A percentile compares a stretch with the other conserved stretches of the same genome.
Conservation (phyloP, 78 protist genomes). For the Paulinella micropora region DNA sequence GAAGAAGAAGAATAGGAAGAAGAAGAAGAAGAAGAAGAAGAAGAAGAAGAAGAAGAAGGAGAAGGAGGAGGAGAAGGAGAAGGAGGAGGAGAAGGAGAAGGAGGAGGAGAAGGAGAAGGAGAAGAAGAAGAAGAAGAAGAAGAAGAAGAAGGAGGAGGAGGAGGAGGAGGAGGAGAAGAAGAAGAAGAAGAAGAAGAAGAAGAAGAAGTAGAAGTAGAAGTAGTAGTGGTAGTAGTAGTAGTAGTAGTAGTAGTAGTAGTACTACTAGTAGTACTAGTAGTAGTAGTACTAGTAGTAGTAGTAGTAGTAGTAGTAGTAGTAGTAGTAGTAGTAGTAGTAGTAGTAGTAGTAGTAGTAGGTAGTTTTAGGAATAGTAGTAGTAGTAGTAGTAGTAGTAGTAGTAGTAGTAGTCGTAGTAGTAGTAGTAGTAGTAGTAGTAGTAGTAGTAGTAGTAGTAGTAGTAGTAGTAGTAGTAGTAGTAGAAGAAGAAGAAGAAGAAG, state of each 20-base stretch:
- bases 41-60: no score
- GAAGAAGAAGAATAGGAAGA: no score
- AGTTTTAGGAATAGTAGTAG: not conserved
- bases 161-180: not conserved
- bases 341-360: not conserved
- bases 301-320: not conserved
- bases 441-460: not conserved
- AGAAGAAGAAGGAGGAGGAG: not conserved
- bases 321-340: not conserved
- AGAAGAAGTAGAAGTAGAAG: not conserved
- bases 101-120: no score
- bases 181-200: not conserved
- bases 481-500: not conserved
- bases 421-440: not conserved
- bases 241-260: not conserved
- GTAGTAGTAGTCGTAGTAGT: not conserved
- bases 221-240: not conserved
- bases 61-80: no score
- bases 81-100: no score
- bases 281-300: not conserved
- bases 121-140: no score
- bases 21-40: no score
- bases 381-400: not conserved
- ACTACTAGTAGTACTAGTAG: not conserved
- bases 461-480: not conserved